Conservation (phyloP, 2,329 filamentous ascomycete genomes). For the Xylaria polymorpha region DNA sequence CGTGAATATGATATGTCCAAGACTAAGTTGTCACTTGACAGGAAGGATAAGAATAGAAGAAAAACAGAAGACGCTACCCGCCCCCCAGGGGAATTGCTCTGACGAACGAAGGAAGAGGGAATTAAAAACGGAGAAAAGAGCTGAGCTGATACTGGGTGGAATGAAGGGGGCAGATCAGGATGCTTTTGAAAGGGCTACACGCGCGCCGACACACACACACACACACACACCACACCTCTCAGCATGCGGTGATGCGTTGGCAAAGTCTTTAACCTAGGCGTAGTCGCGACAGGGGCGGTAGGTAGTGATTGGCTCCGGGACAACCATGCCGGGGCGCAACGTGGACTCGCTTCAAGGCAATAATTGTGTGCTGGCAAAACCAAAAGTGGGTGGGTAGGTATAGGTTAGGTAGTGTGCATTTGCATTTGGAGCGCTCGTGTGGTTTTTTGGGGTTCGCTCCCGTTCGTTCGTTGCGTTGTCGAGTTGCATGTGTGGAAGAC, state of each 20-base stretch:
- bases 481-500: not conserved
- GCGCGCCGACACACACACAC: conserved; percentile 41
- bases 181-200: conserved; percentile 44
- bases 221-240: conserved; percentile 51
- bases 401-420: not conserved
- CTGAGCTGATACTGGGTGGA: conserved; percentile 42
- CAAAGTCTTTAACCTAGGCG: conserved; percentile 48
- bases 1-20: not conserved
- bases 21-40: conserved; percentile 19
- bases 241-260: conserved; percentile 53
- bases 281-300: conserved; percentile 44
- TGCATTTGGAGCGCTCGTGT: conserved; percentile 27
- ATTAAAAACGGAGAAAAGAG: conserved; percentile 36
- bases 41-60: not conserved
- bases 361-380: conserved; percentile 38
- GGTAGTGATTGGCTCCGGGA: conserved; percentile 47
- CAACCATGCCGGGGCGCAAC: conserved; percentile 44
- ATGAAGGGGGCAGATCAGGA: conserved; percentile 40
- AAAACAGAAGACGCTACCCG: not conserved
- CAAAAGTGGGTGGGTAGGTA: conserved; percentile 39
- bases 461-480: not conserved
- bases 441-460: conserved; percentile 3
- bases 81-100: not conserved
- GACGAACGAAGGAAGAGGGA: conserved; percentile 28
- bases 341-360: conserved; percentile 42